Evolutionary conservation across 2,329 filamentous ascomycete genomes (phyloP).

Genomic region (Claviceps digitariae): DNA sequence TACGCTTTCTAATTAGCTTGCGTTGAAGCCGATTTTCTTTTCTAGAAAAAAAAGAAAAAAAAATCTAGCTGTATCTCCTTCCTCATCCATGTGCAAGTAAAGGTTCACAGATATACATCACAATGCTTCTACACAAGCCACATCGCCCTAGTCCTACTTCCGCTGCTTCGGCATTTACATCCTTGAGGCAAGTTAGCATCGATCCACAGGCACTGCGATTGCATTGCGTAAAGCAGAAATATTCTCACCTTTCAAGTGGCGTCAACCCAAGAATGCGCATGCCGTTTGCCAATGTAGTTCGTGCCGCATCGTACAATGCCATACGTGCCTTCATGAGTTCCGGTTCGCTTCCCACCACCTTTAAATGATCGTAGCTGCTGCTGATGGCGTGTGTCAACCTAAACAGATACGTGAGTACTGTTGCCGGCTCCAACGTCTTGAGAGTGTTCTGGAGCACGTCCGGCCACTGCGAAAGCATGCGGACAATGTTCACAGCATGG

Average conservation of each 20-base stretch:
- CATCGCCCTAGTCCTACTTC: no score
- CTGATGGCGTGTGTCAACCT: slow-evolving; percentile 74
- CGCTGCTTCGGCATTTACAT: neutral
- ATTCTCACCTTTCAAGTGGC: slow-evolving; percentile 48
- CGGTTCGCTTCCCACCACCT: slow-evolving; percentile 66
- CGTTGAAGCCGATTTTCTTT: neutral
- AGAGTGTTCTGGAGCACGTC: slow-evolving; percentile 75
- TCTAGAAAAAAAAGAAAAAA: no score
- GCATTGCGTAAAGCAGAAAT: neutral
- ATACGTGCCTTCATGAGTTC: slow-evolving; percentile 43
- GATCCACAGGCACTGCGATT: neutral
- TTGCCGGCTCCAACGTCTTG: slow-evolving; percentile 65
- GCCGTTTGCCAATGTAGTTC: slow-evolving; percentile 66
- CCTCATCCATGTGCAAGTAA: neutral
- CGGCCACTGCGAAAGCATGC: slow-evolving; percentile 71
- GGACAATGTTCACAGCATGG: slow-evolving; percentile 59
- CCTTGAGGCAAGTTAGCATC: slow-evolving; percentile 1
- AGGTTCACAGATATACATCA: neutral
- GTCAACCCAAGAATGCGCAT: slow-evolving; percentile 70
- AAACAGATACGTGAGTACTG: slow-evolving; percentile 51
- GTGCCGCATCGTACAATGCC: slow-evolving; percentile 56
- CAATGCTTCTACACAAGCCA: neutral
- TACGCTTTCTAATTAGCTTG: neutral
- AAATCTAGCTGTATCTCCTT: neutral
- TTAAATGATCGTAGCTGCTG: slow-evolving; percentile 68